Evolutionary conservation across 305 asterid species (phyloP), one percentile per base, ranked within the genome.

Genomic region (Ajuga reptans): DNA sequence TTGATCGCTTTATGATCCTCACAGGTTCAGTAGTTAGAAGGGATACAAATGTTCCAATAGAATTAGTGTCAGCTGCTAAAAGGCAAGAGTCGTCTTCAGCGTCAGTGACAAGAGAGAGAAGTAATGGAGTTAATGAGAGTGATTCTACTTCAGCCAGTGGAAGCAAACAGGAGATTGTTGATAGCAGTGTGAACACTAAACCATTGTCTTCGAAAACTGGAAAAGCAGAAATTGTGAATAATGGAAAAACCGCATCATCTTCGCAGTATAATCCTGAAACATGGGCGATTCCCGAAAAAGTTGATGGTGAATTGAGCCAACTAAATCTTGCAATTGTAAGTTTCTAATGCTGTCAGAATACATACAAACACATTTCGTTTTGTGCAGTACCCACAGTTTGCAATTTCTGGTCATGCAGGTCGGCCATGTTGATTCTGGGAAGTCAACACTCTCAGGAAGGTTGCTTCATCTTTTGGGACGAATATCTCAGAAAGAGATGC

Each of bases 391-490:
- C 39, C 72, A 52, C 31, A 46, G 21, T 55, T 61, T 64, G 66
- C 67, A 47, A 46, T 67, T 52, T 52, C 60, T 76, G 47, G 67
- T 37, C 80, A 69, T 69, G 10, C 72, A 93, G 99, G 97, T 93
- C 72, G 99, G 99, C 58, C 99, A 93, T 80, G 99, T 93, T 78
- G 99, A 93, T 85, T 91, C 99, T 64, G 99, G 99, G 63, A 93
- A 93, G 82, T 93, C 99, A 52, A 91, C 99, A 33, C 96, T 93
- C 58, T 93, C 97, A 24, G 99, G 99, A 74, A 89, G 96, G 85
- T 71, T 93, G 84, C 92, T 93, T 57, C 91, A 90, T 75, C 88
- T 93, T 64, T 80, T 84, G 75, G 99, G 97, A 65, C 83, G 76
- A 53, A 85, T 93, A 77, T 91, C 97, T 67, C 87, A 87, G 80